Percentiles rank a stretch among this genome's conserved stretches.
These are phyloP conservation scores for Cordyceps pruinosa DNA, from an alignment of 2,329 filamentous ascomycete species.

Conservation along the genomic window DNA sequence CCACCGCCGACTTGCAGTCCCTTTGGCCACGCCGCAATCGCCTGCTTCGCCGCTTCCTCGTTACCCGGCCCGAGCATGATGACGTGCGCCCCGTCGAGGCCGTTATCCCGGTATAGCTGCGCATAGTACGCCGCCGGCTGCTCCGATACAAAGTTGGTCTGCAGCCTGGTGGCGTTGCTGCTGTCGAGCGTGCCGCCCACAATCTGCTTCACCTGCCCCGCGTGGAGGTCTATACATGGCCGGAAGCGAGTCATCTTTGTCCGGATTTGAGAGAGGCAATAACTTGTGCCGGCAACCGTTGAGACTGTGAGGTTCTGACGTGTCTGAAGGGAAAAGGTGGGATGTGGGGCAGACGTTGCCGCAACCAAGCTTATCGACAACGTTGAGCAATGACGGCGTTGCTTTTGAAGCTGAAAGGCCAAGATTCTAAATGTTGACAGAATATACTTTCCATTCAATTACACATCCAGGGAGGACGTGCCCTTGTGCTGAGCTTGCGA, in stretches of 20 bases:
- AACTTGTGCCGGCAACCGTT: too few species aligned
- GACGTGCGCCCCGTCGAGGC: conserved; percentile 75
- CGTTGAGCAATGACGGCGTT: conserved; percentile 2
- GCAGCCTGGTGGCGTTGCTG: conserved; percentile 51
- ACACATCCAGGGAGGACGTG: not conserved
- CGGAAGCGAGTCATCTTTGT: conserved; percentile 79
- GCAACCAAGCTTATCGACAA: not conserved
- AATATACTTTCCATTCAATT: not conserved
- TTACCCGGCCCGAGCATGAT: conserved; percentile 95
- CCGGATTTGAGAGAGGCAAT: not conserved
- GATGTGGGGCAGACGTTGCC: not conserved
- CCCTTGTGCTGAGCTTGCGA: not conserved
- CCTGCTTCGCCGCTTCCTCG: conserved; percentile 68
- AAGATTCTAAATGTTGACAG: not conserved
- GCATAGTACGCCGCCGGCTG: conserved; percentile 79
- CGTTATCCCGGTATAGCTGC: conserved; percentile 68
- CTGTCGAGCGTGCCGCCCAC: conserved; percentile 86
- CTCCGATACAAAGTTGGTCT: conserved; percentile 88
- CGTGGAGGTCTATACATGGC: conserved; percentile 94
- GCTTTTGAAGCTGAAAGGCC: not conserved
- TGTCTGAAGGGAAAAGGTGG: not conserved
- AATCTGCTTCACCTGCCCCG: conserved; percentile 97
- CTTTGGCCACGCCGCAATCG: conserved; percentile 69
- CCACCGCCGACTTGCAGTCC: conserved; percentile 90
- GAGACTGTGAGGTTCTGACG: conserved; percentile 1